Conservation (phyloP, 305 asterid species). For the Ajuga reptans region DNA sequence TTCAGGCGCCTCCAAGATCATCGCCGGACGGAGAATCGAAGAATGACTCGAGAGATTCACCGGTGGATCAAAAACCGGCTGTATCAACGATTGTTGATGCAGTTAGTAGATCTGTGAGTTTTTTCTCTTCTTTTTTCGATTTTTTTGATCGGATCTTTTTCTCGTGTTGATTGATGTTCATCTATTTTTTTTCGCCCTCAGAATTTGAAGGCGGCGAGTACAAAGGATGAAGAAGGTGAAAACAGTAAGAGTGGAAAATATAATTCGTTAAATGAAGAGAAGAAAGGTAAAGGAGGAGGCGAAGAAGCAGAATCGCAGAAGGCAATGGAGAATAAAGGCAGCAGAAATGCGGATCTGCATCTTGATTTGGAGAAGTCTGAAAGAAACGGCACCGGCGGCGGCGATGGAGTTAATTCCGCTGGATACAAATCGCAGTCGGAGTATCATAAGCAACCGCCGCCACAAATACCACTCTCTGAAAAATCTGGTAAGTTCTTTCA, state of each 20-base stretch:
- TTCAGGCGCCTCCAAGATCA: constrained; percentile 75
- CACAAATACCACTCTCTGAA: constrained; percentile 23
- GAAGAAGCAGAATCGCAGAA: constrained; percentile 36
- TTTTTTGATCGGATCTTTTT: neutral
- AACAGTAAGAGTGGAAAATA: constrained; percentile 30
- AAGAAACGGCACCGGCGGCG: constrained; percentile 33
- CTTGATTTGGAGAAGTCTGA: constrained; percentile 64
- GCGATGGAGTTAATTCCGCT: constrained; percentile 16
- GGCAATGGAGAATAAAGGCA: constrained; percentile 33
- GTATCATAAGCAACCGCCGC: constrained; percentile 30
- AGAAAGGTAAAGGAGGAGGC: constrained; percentile 28
- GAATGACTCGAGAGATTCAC: constrained; percentile 25
- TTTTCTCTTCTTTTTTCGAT: neutral
- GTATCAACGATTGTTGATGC: constrained; percentile 27
- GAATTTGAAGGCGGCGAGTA: constrained; percentile 31
- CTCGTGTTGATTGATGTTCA: neutral
- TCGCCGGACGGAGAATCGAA: constrained; percentile 54
- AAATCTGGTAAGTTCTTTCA: constrained; percentile 31
- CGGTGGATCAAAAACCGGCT: constrained; percentile 43
- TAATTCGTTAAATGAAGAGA: constrained; percentile 30
- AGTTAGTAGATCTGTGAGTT: constrained; percentile 24
- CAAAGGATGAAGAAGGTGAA: constrained; percentile 34
- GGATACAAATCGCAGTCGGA: constrained; percentile 30
- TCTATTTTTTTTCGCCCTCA: constrained; percentile 18
- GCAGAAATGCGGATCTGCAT: constrained; percentile 42